phyloP scores from a whole-genome alignment of 352 stramenopile species.

The Phytophthora cryptogea region DNA sequence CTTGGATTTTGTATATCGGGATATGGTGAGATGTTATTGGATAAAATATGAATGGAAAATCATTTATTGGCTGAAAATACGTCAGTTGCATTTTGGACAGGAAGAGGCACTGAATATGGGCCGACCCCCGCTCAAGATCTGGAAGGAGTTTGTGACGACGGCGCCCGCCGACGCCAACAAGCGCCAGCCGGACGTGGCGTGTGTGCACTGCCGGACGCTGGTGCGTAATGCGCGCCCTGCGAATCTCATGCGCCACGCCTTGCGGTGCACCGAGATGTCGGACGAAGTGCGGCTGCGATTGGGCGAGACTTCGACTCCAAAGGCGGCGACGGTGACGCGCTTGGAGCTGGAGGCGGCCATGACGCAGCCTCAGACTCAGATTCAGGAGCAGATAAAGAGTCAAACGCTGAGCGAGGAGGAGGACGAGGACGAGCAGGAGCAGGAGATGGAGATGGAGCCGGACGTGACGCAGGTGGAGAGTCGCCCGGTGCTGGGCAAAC shows the following conservation, averaged over 20 bases:
- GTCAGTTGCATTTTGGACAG: too few species aligned
- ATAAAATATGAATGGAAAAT: constrained; percentile 3
- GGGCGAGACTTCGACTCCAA: neutral
- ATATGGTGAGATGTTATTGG: neutral
- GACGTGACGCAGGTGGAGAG: constrained; percentile 1
- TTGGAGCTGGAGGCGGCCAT: constrained; percentile 11
- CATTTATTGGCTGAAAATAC: neutral
- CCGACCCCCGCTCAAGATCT: constrained; percentile 30
- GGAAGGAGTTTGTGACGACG: constrained; percentile 39
- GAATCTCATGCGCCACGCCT: constrained; percentile 18
- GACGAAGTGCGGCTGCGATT: constrained; percentile 12
- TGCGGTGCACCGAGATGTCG: constrained; percentile 19
- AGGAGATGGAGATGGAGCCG: neutral
- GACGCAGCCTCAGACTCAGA: neutral
- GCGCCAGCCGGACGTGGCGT: constrained; percentile 29
- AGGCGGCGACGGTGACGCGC: constrained; percentile 2
- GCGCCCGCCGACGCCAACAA: constrained; percentile 25
- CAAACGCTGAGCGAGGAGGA: neutral
- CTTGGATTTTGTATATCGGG: neutral
- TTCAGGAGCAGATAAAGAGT: neutral
- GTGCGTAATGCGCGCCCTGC: constrained; percentile 26
- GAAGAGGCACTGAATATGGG: constrained; percentile 15
- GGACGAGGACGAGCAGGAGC: neutral
- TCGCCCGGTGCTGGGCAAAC: constrained; percentile 27
- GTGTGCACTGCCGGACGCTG: constrained; percentile 17